Evolutionary conservation across 2,329 filamentous ascomycete species (phyloP), one percentile per base, ranked within the genome.

Genomic region (Zymoseptoria ardabiliae): DNA sequence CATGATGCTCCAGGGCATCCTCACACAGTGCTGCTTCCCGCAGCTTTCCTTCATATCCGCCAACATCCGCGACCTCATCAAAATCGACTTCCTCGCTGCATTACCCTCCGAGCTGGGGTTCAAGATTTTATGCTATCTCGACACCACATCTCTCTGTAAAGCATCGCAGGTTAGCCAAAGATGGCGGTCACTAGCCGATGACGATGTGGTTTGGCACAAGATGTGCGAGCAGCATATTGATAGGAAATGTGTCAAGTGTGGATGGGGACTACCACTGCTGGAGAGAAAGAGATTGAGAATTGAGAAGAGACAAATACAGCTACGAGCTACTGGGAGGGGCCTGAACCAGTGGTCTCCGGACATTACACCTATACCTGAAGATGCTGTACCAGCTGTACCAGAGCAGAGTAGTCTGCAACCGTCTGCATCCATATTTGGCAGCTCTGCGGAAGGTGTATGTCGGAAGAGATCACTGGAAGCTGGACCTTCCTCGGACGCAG

Each of bases 221-320:
- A 97, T 97, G 92, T 99, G 94, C 72, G 91, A 96, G 74, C 93
- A 97, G 72, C 92, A 96, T 73, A 95, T 97, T 67, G 90, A 95
- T 72, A 82, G 91, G 61, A 96, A 96, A 72, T 97, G 92, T 74
- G 92, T 86, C 61, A 96, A 94, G 72, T 99, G 94, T 71, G 93
- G 94, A 22, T 97, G 92, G 91, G 94, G 94, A 2, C 76, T 99
- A 61, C 94, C 94, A 17, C 77, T 96, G 58, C 78, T 99, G 55
- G 94, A 99, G 71, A 84, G 91, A 68, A 96, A 96, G 76, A 84
- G 90, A 68, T 77, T 99, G 63, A 85, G 90, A 65, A 91, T 90
- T 63, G 91, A 93, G 74, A 96, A 91, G 75, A 85, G 89, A 63
- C 88, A 94, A 71, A 92, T 91, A 67, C 87, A 91, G 72, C 77